These are phyloP conservation scores for Trypanosoma theileri DNA, from an alignment of 208 protist genomes.

Conservation along the genomic window DNA sequence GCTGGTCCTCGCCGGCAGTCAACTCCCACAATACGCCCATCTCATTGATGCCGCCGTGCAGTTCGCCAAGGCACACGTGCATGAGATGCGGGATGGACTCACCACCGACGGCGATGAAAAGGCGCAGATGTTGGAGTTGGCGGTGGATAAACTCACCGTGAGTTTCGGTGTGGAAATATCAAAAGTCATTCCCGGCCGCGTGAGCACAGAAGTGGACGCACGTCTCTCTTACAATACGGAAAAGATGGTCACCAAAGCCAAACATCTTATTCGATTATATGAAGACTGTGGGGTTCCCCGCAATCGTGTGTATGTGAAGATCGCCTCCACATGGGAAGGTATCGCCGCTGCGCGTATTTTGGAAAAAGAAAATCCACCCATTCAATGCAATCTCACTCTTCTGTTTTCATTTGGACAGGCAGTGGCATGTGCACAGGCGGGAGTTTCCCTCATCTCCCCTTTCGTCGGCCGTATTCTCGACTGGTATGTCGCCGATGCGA, in stretches of 20 bases:
- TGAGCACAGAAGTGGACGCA: conserved; percentile 97
- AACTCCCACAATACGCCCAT: conserved; percentile 85
- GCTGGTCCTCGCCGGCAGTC: conserved; percentile 91
- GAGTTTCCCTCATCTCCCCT: conserved; percentile 95
- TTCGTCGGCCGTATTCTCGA: conserved; percentile 98
- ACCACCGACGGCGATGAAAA: conserved; percentile 34
- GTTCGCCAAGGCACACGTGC: conserved; percentile 85
- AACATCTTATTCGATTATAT: conserved; percentile 94
- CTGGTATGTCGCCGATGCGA: conserved; percentile 61
- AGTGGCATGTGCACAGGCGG: conserved; percentile 93
- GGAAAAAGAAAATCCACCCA: conserved; percentile 89
- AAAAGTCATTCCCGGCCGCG: conserved; percentile 96
- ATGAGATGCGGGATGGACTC: conserved; percentile 39
- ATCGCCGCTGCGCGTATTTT: conserved; percentile 92
- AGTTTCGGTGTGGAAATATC: conserved; percentile 97
- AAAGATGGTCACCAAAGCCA: conserved; percentile 92
- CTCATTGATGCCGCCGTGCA: conserved; percentile 89
- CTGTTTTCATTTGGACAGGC: conserved; percentile 96
- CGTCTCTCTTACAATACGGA: conserved; percentile 96
- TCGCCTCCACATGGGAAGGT: conserved; percentile 98
- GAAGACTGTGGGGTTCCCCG: conserved; percentile 90
- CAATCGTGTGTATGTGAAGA: conserved; percentile 96
- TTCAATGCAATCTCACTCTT: conserved; percentile 98
- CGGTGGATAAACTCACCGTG: conserved; percentile 91
- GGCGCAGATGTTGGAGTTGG: conserved; percentile 66